Percentiles rank a stretch among this genome's conserved stretches.
phyloP scores from a whole-genome alignment of 2,329 filamentous ascomycete species.

The Didymella exigua region DNA sequence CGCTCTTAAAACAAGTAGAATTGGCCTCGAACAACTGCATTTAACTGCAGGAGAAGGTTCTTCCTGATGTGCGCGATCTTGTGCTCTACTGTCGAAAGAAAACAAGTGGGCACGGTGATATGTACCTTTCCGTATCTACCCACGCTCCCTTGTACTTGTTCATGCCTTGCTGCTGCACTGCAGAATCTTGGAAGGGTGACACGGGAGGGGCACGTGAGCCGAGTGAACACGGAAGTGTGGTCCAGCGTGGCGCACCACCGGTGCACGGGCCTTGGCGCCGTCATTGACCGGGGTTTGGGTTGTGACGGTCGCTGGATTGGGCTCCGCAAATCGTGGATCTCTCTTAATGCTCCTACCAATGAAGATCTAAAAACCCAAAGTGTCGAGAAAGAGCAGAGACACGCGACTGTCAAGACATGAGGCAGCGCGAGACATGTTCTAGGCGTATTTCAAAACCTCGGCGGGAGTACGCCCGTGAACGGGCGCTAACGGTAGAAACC shows the following conservation, averaged over 20 bases:
- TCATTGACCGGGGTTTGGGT: slow-evolving; percentile 10
- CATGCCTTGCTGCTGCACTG: background rate
- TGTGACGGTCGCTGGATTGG: background rate
- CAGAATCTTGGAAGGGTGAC: slow-evolving; percentile 4
- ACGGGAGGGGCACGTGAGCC: background rate
- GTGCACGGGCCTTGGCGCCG: slow-evolving; percentile 5
- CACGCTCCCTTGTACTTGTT: background rate
- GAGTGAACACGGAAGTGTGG: slow-evolving; percentile 6
- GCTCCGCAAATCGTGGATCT: slow-evolving; percentile 9
- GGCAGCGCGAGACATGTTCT: background rate
- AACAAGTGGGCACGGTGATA: background rate
- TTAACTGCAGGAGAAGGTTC: background rate
- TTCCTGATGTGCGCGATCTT: background rate
- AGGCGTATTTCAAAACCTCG: background rate
- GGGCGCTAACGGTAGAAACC: slow-evolving; percentile 11
- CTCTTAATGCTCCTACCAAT: slow-evolving; percentile 5
- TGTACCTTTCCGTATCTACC: background rate
- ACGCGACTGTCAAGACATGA: background rate
- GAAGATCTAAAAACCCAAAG: background rate
- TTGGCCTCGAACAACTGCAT: background rate
- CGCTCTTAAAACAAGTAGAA: no score
- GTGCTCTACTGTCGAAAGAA: background rate
- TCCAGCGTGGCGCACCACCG: background rate
- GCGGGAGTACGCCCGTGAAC: background rate
- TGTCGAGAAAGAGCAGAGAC: background rate